Evolutionary conservation across 2,329 filamentous ascomycete genomes (phyloP).

Genomic region (Pseudogymnoascus sp.): DNA sequence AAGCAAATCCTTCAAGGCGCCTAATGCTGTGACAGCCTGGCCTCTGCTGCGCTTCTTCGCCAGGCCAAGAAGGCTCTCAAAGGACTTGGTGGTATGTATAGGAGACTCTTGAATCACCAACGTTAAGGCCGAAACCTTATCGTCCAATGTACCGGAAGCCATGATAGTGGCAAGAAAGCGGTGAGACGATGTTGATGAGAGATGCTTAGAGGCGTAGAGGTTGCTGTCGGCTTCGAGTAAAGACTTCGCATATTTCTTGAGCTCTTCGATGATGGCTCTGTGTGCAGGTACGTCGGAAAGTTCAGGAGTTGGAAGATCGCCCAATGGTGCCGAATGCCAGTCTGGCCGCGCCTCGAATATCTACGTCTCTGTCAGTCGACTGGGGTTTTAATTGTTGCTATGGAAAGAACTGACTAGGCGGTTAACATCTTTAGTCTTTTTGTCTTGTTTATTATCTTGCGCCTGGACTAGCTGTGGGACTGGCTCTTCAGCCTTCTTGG

Average conservation of each 20-base stretch:
- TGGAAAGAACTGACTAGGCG: slow-evolving; percentile 28
- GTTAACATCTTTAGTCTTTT: slow-evolving; percentile 24
- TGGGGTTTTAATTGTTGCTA: slow-evolving; percentile 13
- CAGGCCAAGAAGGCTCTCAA: slow-evolving; percentile 75
- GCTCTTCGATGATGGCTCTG: slow-evolving; percentile 47
- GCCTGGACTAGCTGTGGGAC: slow-evolving; percentile 8
- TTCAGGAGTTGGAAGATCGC: slow-evolving; percentile 42
- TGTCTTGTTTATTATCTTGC: neutral
- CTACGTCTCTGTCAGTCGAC: slow-evolving; percentile 36
- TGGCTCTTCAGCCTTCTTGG: slow-evolving; percentile 15
- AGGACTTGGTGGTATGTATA: slow-evolving; percentile 81
- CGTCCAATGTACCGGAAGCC: slow-evolving; percentile 89
- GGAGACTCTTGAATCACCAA: slow-evolving; percentile 94
- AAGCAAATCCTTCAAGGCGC: slow-evolving; percentile 88
- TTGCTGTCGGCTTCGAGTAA: slow-evolving; percentile 74
- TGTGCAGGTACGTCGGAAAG: slow-evolving; percentile 42
- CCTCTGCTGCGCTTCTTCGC: slow-evolving; percentile 92
- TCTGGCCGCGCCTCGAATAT: slow-evolving; percentile 57
- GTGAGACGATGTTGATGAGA: slow-evolving; percentile 77
- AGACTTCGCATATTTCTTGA: slow-evolving; percentile 65
- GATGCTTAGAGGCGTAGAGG: slow-evolving; percentile 63
- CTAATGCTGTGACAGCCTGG: slow-evolving; percentile 86
- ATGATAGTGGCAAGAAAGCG: slow-evolving; percentile 98
- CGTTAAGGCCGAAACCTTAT: slow-evolving; percentile 93
- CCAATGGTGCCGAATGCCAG: slow-evolving; percentile 58